Evolutionary conservation across 257 asterid genomes (phyloP).

Genomic region (Jaltomata sinuosa): DNA sequence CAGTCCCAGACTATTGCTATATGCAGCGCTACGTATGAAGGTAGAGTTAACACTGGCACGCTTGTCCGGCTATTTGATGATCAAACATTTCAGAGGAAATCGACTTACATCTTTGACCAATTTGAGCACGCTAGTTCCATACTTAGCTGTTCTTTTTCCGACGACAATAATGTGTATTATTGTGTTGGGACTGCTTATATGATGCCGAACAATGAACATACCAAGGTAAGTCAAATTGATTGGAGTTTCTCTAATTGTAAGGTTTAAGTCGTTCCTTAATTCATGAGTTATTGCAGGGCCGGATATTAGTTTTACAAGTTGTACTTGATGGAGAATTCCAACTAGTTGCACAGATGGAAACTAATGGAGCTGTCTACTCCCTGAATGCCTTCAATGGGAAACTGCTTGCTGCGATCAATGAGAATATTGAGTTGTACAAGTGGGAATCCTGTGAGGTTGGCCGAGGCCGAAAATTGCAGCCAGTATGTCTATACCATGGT

Average conservation of each 20-base stretch:
- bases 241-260: not conserved
- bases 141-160: conserved; percentile 92
- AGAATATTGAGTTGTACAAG: conserved; percentile 82
- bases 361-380: conserved; percentile 92
- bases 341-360: conserved; percentile 76
- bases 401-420: conserved; percentile 91
- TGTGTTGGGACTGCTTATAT: conserved; percentile 96
- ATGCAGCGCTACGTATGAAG: conserved; percentile 39
- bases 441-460: conserved; percentile 87
- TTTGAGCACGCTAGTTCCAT: conserved; percentile 82
- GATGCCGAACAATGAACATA: conserved; percentile 88
- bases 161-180: conserved; percentile 72
- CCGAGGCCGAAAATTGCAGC: conserved; percentile 67
- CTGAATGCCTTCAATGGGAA: conserved; percentile 64
- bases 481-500: conserved; percentile 89
- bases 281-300: conserved; percentile 44
- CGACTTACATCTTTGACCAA: conserved; percentile 71
- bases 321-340: conserved; percentile 78
- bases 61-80: conserved; percentile 87
- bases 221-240: conserved; percentile 43
- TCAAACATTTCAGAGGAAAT: conserved; percentile 81
- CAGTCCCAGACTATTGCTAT: conserved; percentile 81
- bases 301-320: conserved; percentile 76
- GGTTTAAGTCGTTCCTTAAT: not conserved
- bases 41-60: conserved; percentile 26